Percentiles rank a stretch among this genome's conserved stretches.
Conservation (phyloP, 768 basidiomycete genomes). For the Amanita rubescens region DNA sequence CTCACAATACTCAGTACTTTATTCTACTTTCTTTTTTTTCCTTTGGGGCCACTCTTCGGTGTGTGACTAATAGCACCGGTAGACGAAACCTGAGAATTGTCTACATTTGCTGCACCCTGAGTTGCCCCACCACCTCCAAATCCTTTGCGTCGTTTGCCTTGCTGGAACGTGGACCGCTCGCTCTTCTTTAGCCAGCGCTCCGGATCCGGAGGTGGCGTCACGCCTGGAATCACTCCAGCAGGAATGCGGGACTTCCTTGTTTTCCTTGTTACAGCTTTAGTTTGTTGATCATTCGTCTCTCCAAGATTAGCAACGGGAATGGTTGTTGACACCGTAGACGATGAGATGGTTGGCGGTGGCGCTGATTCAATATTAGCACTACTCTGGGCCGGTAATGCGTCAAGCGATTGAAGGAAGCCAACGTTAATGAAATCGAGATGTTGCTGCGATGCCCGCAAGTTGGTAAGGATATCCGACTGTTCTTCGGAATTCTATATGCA, state of each 20-base stretch:
- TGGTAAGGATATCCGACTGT: conserved; percentile 79
- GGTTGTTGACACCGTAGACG: conserved; percentile 22
- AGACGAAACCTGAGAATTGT: conserved; percentile 22
- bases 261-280: conserved; percentile 32
- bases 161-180: conserved; percentile 55
- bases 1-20: conserved; percentile 6
- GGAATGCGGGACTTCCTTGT: conserved; percentile 64
- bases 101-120: conserved; percentile 48
- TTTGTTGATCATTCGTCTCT: conserved; percentile 23
- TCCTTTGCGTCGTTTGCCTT: conserved; percentile 46
- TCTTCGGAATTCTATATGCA: conserved; percentile 75
- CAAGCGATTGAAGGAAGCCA: conserved; percentile 59
- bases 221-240: conserved; percentile 66
- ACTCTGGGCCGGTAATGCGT: conserved; percentile 45
- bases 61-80: conserved; percentile 23
- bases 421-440: conserved; percentile 81
- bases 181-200: conserved; percentile 88
- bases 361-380: conserved; percentile 51
- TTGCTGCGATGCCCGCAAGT: conserved; percentile 72
- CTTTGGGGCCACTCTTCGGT: conserved; percentile 40
- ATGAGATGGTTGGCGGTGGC: conserved; percentile 46
- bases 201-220: conserved; percentile 78
- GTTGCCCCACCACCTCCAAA: conserved; percentile 55
- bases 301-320: conserved; percentile 22
- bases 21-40: conserved; percentile 61